Evolutionary conservation across 1,284 basidiomycete genomes (phyloP), one percentile per base, ranked within the genome.

Genomic region (Naganishia sp.): DNA sequence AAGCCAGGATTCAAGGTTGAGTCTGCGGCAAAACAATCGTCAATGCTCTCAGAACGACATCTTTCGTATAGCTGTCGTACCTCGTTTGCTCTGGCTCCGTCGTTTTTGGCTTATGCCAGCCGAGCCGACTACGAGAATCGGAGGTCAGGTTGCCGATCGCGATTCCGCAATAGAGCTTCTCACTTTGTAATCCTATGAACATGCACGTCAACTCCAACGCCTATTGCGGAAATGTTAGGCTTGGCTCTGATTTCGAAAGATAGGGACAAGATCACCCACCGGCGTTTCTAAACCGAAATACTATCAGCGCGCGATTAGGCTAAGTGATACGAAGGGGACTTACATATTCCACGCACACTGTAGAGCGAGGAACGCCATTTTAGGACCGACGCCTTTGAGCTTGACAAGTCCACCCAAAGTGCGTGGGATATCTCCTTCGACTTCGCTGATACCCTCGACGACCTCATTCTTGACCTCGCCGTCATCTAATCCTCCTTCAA

Each of bases 201-300:
- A 74, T 99, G 94, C 0, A 92, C 89, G 73, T 98, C 95, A 0
- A 98, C 94, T 0, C 95, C 95, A 45, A 99, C 96, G 28, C 66
- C 66, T 55, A n/a, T 31, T 7, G 3, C 15, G 3, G 3, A 25
- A 10, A 6, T 13, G 43, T 43, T 7, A 48, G 63, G 7, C 10
- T 13, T 39, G 36, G 36, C 7, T 39, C 36, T 9, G 36, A 39
- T 36, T 25, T 33, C n/a, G 21, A 23, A 46, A 46, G 16, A 5
- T 15, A 21, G 1, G 33, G 5, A n/a, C 6, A 5, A 16, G 42
- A 18, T 46, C 15, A 39, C 63, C 39, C 28, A 56, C 63, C 63
- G 11, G 65, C 56, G 48, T 66, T 66, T 10, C 65, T 66, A 43
- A 10, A 23, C 18, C 2, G 3, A 21, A 42, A 43, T 7, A 3